phyloP scores from a whole-genome alignment of 2,329 filamentous ascomycete genomes.

The Nothophaeocryptopus gaeumannii region DNA sequence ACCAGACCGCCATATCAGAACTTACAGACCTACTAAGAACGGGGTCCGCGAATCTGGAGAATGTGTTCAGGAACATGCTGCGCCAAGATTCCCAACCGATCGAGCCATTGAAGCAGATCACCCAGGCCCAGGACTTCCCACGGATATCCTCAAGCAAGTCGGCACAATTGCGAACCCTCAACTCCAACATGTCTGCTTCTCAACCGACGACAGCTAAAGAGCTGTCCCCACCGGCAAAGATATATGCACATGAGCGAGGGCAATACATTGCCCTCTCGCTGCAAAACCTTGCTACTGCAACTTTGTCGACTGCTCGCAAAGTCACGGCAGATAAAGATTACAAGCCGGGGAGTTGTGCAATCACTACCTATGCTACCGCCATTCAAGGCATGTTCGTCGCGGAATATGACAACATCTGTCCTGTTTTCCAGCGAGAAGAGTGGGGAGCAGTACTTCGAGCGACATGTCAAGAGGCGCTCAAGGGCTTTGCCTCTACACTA shows the following conservation, averaged over 20 bases:
- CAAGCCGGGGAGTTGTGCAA: constrained; percentile 82
- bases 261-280: constrained; percentile 80
- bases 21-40: constrained; percentile 72
- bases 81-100: constrained; percentile 75
- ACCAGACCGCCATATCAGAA: constrained; percentile 82
- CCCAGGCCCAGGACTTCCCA: constrained; percentile 75
- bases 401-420: constrained; percentile 87
- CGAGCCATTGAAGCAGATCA: constrained; percentile 89
- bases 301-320: constrained; percentile 72
- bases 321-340: constrained; percentile 76
- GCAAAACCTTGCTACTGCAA: constrained; percentile 82
- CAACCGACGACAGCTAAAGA: constrained; percentile 28
- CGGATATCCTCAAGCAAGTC: constrained; percentile 72
- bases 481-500: constrained; percentile 80
- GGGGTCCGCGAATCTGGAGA: constrained; percentile 79
- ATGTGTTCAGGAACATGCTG: constrained; percentile 75
- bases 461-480: constrained; percentile 73
- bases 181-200: constrained; percentile 46
- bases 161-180: constrained; percentile 74
- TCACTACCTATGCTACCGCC: constrained; percentile 81
- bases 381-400: constrained; percentile 83
- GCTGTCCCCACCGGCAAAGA: constrained; percentile 62
- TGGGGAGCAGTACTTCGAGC: constrained; percentile 76
- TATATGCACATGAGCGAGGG: constrained; percentile 82
- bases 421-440: constrained; percentile 80